Base-by-base conservation (phyloP, 139 green algal genomes). In the Coelastrella sp. region DNA sequence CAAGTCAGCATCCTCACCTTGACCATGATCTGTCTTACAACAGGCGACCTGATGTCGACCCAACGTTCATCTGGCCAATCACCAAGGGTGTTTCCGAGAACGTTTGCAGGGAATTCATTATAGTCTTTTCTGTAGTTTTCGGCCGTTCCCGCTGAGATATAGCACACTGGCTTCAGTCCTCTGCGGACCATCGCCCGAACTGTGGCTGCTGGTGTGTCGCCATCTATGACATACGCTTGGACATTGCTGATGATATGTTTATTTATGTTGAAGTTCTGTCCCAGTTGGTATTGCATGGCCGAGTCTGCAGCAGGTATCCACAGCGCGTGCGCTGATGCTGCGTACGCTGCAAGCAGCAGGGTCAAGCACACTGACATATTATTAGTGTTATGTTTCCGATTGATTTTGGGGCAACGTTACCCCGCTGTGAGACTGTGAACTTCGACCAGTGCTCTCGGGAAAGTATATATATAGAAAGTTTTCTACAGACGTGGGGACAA, bases 101-200 rank as follows among this genome's bases (percentile, higher is more conserved):
- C 75, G 23, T 4, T 4, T 32, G 75, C 75, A 23, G 51, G 51
- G 17, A 83, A 83, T 8, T 72, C 25, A 9, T 83, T 34, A 83
- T 72, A 81, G 23, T 81, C 40, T 2, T 27, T 67, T 21, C 73
- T 81, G 73, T 48, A 45, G 19, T 48, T 45, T 27, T 25, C 35
- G 45, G 66, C 66, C 66, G 21, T 75, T 13, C 66, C 17, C 66
- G 57, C 57, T 66, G 57, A 66, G 34, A 83, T 69, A 51, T 83
- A 83, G 75, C 75, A 83, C 4, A 83, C 53, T 5, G 75, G 75
- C 51, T 50, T 30, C 51, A 83, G 50, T 4, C 75, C 75, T 19
- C 11, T 30, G 19, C 13, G 35, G 2, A 48, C 21, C 51, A 83
- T 60, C 7, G 50, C 34, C 13, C 17, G 25, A 5, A 83, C 75